Percentiles rank a stretch among this genome's conserved stretches.
Conservation (phyloP, 192 early-diverging fungal genomes). For the Coemansia biformis region DNA sequence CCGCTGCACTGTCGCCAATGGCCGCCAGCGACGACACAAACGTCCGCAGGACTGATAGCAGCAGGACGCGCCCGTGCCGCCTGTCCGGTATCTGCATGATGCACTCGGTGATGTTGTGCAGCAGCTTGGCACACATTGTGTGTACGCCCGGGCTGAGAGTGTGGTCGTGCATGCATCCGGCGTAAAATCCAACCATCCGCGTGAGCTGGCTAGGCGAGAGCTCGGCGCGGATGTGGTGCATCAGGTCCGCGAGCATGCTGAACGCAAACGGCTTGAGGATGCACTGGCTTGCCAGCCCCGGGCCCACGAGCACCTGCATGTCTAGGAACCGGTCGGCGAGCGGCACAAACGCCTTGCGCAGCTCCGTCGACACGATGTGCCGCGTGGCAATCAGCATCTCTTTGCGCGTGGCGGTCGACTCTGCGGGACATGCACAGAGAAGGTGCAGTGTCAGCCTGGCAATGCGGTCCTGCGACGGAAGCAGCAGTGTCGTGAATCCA, state of each 20-base stretch:
- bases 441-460: constrained; percentile 85
- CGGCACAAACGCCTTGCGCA: constrained; percentile 80
- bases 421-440: constrained; percentile 89
- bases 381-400: constrained; percentile 93
- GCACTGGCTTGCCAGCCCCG: constrained; percentile 88
- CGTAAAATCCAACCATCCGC: constrained; percentile 84
- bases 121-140: constrained; percentile 92
- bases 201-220: constrained; percentile 76
- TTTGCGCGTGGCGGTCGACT: constrained; percentile 87
- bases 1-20: constrained; percentile 31
- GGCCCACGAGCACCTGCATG: constrained; percentile 89
- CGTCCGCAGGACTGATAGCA: constrained; percentile 79
- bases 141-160: constrained; percentile 88
- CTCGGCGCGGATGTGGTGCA: constrained; percentile 89
- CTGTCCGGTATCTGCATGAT: constrained; percentile 67
- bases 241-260: constrained; percentile 91
- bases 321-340: constrained; percentile 91
- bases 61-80: constrained; percentile 59
- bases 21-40: constrained; percentile 58
- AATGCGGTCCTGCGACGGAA: constrained; percentile 73
- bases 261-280: constrained; percentile 88
- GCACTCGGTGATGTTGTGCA: constrained; percentile 86
- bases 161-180: constrained; percentile 87
- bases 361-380: constrained; percentile 90
- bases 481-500: constrained; percentile 64